Base-by-base conservation (phyloP, 345 rosid genomes). In the Dimocarpus longan region DNA sequence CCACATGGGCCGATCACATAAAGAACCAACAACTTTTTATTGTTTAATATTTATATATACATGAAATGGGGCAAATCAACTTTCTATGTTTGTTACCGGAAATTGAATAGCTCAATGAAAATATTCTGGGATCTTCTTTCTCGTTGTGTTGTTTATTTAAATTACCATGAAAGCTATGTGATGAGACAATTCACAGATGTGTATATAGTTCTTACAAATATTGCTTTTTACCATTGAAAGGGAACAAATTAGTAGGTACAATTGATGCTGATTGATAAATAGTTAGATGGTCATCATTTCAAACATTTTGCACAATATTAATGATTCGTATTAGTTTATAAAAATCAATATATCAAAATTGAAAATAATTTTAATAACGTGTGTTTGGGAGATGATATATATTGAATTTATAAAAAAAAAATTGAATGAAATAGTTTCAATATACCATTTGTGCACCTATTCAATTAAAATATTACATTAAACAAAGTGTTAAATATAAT, bases 1-100 rank as follows among this genome's bases (percentile, higher is more conserved):
- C 83, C 92, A 89, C 89, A 86, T 85, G 92, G 89, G 87, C 62
- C 54, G 80, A 81, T 83, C 76, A 73, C 84, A 86, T 83, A 87
- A 86, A 83, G 83, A 74, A 73, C 66, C 68, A 64, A 72, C 63
- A 44, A 4, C 78, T 66, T 76, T 80, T 74, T 13, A 59, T 77
- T 86, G 67, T 81, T 83, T 81, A 81, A 64, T 80, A 59, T 59
- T 6, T 59, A 59, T 59, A 57, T 57, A 18, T 57, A 8, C 32
- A 7, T 66, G 56, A 12, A 50, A 66, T 19, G 73, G 57, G 64
- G 76, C 74, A 71, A 28, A 78, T 42, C 71, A 72, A 68, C 74
- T 74, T 78, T 68, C 28, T 50, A 8, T 21, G 56, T 37, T 70
- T 26, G 22, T n/a, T 59, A n/a, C 43, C 8, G 11, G 57, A 46